Conservation (phyloP, 768 basidiomycete species). For the Grammothele lineata region DNA sequence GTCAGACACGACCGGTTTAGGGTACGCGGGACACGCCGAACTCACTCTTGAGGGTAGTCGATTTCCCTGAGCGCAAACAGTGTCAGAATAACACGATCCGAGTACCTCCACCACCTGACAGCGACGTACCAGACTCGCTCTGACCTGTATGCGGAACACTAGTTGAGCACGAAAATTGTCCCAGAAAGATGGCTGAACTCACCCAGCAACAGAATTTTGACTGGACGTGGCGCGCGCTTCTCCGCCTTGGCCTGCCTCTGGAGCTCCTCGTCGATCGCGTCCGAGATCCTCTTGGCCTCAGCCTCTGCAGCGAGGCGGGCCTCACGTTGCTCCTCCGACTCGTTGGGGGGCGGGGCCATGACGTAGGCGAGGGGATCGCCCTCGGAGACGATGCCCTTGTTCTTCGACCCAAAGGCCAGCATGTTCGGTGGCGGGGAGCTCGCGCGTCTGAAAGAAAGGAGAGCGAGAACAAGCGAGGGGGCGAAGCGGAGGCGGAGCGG, state of each 20-base stretch:
- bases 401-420: conserved; percentile 3
- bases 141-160: conserved; percentile 18
- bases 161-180: neutral
- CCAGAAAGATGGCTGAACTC: conserved; percentile 1
- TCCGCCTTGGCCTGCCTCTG: conserved; percentile 25
- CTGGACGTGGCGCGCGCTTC: conserved; percentile 23
- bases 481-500: neutral
- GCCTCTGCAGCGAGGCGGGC: conserved; percentile 45
- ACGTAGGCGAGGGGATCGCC: conserved; percentile 54
- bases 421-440: neutral
- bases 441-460: neutral
- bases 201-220: conserved; percentile 37
- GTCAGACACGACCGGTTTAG: no score
- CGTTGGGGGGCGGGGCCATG: conserved; percentile 51
- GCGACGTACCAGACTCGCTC: conserved; percentile 28
- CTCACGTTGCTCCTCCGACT: conserved; percentile 43
- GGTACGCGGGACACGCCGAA: neutral
- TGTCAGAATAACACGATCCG: neutral
- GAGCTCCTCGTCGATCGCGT: conserved; percentile 39
- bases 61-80: conserved; percentile 28
- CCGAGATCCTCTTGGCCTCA: conserved; percentile 54
- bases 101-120: neutral
- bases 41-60: conserved; percentile 35
- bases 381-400: conserved; percentile 12
- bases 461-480: neutral